Base-by-base conservation (phyloP, 2,329 filamentous ascomycete genomes). In the Pseudopithomyces chartarum region DNA sequence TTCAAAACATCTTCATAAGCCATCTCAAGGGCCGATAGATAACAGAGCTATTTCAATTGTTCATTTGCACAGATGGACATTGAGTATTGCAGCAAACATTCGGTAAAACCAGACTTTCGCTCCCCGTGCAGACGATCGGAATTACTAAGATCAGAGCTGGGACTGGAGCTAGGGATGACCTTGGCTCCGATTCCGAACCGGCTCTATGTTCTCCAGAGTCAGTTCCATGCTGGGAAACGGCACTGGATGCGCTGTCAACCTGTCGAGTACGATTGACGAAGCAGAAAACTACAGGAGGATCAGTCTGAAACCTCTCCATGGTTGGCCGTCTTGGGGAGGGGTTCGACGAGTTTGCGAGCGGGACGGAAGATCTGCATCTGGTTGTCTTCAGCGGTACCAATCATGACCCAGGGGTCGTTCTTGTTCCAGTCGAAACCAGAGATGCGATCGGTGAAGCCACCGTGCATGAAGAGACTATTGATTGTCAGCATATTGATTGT, bases 391-490 rank as follows among this genome's bases (percentile, higher is more conserved):
- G 94, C 95, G 15, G 95, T 93, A 59, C 91, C 96, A 75, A 92
- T 93, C 64, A 99, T 90, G 54, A 97, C 86, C 96, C 96, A 99
- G 4, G 94, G 93, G 69, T 97, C 92, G 73, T 96, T 97, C 65
- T 87, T 87, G 77, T 99, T 99, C 94, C 94, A 99, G 78, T 90
- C 94, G 72, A 99, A 99, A 77, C 99, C 96, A 34, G 91, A 92
- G 59, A 99, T 87, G 64, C 96, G 90, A 78, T 97, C 97, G 11
- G 95, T 99, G 80, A 99, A 96, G 32, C 95, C 95, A 59, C 95
- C 95, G 70, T 99, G 95, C 93, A 99, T 98, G 79, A 99, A 99
- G 1, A 99, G 81, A 45, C 90, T 92, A 60, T 12, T 11, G 1
- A 10, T 12, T 29, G 52, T 67, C 57, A 70, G 65, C 17, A 23